Evolutionary conservation across 345 rosid species (phyloP), one percentile per base, ranked within the genome.

Genomic region (Melastoma malabathricum): DNA sequence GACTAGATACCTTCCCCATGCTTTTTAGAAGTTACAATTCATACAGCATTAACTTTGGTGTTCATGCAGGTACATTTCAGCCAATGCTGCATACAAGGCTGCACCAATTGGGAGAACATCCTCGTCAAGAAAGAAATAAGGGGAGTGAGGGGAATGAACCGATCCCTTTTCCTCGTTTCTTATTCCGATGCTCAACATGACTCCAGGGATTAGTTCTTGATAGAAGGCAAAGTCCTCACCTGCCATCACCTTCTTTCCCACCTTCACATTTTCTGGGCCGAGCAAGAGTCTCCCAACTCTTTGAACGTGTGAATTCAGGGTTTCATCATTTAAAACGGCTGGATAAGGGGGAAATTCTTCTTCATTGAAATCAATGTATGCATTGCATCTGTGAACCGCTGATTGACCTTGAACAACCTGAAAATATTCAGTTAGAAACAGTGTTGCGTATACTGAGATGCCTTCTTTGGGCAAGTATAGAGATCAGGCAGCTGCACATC

Each of bases 171-270:
- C 69, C 60, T 86, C 76, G 12, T 81, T 81, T 68, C 69, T 64
- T 17, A 81, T 83, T 53, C 96, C 98, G 18, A 89, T 71, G 65
- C 69, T 25, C 10, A 83, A 54, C 78, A 75, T 73, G 57, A 72
- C 73, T 53, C 96, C 98, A 6, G 90, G 96, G 55, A 86, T 75
- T 65, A 17, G 8, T 59, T 86, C 76, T 69, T 80, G 90, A 60
- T 79, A 86, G 67, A 86, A 83, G 41, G 90, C 74, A 52, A 90
- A 90, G 64, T 86, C 96, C 70, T 86, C 96, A 3, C 94, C 94
- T 0, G 82, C 94, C 89, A 86, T 75, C 29, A 76, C 53, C 60
- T 72, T 86, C 10, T 46, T 6, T 19, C 63, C 74, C 16, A 19
- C 62, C 64, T 50, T 63, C 6, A 78, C 75, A 27, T 76, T 80